Evolutionary conservation across 2,329 filamentous ascomycete species (phyloP), one percentile per base, ranked within the genome.

Genomic region (Ascocoryne sarcoides): DNA sequence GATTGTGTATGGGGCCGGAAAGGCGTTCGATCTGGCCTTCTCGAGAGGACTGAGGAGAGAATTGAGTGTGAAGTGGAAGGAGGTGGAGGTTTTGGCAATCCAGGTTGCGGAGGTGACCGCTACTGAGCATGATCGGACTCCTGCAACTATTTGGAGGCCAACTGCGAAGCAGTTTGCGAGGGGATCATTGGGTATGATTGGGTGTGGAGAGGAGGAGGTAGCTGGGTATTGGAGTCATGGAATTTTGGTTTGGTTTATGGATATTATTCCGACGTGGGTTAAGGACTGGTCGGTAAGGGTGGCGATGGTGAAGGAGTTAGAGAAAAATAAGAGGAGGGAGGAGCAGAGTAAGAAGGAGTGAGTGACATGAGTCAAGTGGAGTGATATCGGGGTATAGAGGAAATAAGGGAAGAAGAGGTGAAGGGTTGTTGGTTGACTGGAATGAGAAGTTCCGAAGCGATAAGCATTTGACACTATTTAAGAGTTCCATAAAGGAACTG

Each of bases 1-100:
- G 2, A 53, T 55, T 8, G 50, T 65, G 2, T 76, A 75, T 54
- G 58, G 61, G 8, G 61, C 59, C 0, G 58, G 62, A 17, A 75
- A 75, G 55, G 63, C 60, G 3, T 73, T 26, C 23, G 23, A 26
- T 26, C 23, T 37, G 34, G 54, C 60, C 0, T 65, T 67, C 42
- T 65, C 64, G 1, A 49, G 52, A 7, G 54, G 60, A 2, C 53
- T 75, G 9, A 46, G 52, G 1, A 57, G 62, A 4, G 73, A 76
- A 51, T 58, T 69, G 56, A 26, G 12, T 26, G 7, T 7, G 7
- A 26, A 26, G 23, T 26, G 7, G 23, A 12, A 12, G 23, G 12
- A 26, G 7, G 23, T 26, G 12, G 23, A 26, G 23, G 23, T 26
- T 26, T 26, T 26, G 23, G 23, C 7, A 12, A 12, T 26, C 12